phyloP scores from a whole-genome alignment of 2,329 filamentous ascomycete genomes.

The Cladosporium austrohemisphaericum region DNA sequence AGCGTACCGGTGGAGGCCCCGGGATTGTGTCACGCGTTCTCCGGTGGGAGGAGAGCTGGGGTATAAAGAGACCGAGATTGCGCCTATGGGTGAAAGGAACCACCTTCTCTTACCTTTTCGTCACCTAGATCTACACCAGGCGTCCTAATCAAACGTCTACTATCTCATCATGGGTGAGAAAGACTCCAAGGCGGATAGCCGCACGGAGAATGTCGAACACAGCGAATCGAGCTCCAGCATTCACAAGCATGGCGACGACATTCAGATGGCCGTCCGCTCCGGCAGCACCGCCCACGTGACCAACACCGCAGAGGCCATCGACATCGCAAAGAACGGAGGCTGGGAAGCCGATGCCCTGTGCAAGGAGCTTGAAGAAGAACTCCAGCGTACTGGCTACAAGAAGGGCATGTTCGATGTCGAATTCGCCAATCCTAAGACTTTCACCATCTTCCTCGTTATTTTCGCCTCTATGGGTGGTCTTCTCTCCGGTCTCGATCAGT shows the following conservation, averaged over 20 bases:
- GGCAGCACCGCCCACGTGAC: constrained; percentile 29
- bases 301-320: constrained; percentile 29
- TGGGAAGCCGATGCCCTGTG: constrained; percentile 46
- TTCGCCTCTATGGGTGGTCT: constrained; percentile 75
- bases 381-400: constrained; percentile 35
- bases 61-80: constrained; percentile 9
- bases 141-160: not conserved
- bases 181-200: constrained; percentile 19
- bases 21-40: constrained; percentile 11
- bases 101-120: not conserved
- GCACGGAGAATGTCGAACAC: constrained; percentile 20
- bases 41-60: not conserved
- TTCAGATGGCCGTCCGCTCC: constrained; percentile 29
- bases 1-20: constrained; percentile 11
- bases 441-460: constrained; percentile 64
- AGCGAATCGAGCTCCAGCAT: constrained; percentile 19
- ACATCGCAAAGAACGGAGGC: constrained; percentile 31
- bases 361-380: constrained; percentile 39
- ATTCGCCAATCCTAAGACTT: constrained; percentile 60
- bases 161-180: constrained; percentile 20
- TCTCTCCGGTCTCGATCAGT: constrained; percentile 69
- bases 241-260: constrained; percentile 16
- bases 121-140: not conserved
- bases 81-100: not conserved
- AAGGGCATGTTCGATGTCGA: constrained; percentile 51